Percentiles rank a stretch among this genome's conserved stretches.
Evolutionary conservation across 1,284 basidiomycete species (phyloP).

Genomic region (Apiotrichum montevideense): DNA sequence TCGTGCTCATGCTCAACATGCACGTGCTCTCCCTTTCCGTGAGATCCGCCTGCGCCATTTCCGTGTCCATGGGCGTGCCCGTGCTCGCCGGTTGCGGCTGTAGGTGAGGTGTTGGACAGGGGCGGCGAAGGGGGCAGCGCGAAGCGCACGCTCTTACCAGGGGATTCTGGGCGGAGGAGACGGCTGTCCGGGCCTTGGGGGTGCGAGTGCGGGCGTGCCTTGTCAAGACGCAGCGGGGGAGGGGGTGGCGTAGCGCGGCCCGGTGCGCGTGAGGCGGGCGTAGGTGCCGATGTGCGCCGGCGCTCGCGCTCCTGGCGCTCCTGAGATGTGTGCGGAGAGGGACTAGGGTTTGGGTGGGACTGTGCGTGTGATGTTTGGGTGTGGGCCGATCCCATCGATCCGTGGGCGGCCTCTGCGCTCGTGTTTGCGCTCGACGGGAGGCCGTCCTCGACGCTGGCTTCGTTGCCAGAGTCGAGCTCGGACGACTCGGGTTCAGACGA

Average conservation of each 20-base stretch:
- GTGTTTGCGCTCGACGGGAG: not conserved
- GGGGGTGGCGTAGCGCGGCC: not conserved
- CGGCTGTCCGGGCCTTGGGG: not conserved
- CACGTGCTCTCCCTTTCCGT: not conserved
- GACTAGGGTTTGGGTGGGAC: too few species aligned
- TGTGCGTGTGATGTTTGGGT: too few species aligned
- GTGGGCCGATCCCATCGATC: too few species aligned
- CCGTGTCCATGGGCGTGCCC: not conserved
- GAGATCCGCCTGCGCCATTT: not conserved
- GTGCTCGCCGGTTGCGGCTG: not conserved
- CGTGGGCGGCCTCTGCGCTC: not conserved
- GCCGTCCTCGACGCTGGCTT: not conserved
- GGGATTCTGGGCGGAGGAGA: not conserved
- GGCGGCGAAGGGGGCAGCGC: constrained; percentile 1
- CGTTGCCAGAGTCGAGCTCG: not conserved
- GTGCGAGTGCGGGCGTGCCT: not conserved
- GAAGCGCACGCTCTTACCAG: constrained; percentile 1
- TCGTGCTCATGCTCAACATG: too few species aligned
- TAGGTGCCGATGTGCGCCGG: too few species aligned
- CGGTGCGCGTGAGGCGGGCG: too few species aligned
- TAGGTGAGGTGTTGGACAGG: not conserved
- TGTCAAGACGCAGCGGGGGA: not conserved
- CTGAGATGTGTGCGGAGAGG: too few species aligned
- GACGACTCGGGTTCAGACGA: not conserved
- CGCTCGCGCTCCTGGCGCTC: too few species aligned